Conservation (phyloP, 2,329 filamentous ascomycete species). For the Diaporthe vaccinii region DNA sequence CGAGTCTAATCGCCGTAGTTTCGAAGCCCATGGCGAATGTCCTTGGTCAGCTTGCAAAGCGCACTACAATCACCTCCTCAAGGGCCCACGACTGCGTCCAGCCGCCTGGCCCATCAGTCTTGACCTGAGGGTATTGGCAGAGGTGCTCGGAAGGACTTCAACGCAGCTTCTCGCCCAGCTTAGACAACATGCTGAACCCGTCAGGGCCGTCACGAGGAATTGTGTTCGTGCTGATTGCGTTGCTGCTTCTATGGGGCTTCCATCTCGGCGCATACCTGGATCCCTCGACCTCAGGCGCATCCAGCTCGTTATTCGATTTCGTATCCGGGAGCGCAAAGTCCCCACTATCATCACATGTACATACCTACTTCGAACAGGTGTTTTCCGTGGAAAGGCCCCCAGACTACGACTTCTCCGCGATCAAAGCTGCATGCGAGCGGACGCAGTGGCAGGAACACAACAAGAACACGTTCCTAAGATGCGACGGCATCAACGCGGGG, state of each 20-base stretch:
- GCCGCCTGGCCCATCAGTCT: neutral
- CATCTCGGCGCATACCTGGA: conserved; percentile 27
- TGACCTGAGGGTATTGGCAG: no score
- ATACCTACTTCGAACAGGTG: conserved; percentile 50
- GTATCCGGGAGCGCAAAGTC: neutral
- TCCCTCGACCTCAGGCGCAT: neutral
- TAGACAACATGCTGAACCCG: conserved; percentile 1
- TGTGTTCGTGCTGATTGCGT: neutral
- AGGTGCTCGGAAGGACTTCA: no score
- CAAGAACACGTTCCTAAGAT: conserved; percentile 45
- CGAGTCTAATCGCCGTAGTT: neutral
- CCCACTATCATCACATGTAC: conserved; percentile 38
- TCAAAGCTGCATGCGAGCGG: conserved; percentile 41
- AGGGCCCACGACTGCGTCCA: neutral
- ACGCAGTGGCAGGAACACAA: conserved; percentile 41
- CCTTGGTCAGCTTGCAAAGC: neutral
- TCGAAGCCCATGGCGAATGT: neutral
- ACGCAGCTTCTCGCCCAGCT: neutral
- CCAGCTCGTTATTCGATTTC: neutral
- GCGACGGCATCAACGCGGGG: conserved; percentile 47
- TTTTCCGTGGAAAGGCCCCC: conserved; percentile 45
- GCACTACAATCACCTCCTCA: no score
- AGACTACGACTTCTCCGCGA: conserved; percentile 45
- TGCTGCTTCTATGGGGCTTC: conserved; percentile 22
- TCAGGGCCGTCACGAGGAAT: neutral